Evolutionary conservation across 2,329 filamentous ascomycete genomes (phyloP).

Genomic region (Colletotrichum echinochloae): DNA sequence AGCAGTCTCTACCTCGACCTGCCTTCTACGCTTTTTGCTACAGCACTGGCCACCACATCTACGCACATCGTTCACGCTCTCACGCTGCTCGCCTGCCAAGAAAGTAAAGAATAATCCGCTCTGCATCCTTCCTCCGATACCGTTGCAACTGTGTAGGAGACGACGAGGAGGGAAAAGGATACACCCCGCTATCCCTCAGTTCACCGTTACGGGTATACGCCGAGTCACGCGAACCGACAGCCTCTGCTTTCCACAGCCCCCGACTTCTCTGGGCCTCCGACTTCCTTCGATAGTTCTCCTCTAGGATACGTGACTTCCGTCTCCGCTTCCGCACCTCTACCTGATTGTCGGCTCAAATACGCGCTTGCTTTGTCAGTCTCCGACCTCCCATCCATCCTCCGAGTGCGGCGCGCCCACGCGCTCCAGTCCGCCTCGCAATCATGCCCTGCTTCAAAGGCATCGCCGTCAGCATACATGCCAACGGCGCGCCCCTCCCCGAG

Average conservation of each 20-base stretch:
- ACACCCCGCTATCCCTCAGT: slow-evolving; percentile 10
- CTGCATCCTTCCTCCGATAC: not conserved
- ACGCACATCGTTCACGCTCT: not conserved
- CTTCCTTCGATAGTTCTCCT: not conserved
- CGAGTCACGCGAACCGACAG: slow-evolving; percentile 7
- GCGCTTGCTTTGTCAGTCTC: slow-evolving; percentile 2
- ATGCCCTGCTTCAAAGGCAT: slow-evolving; percentile 99
- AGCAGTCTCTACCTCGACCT: slow-evolving; percentile 8
- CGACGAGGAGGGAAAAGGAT: not conserved
- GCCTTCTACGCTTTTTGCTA: not conserved
- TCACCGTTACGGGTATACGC: not conserved
- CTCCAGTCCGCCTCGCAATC: slow-evolving; percentile 47
- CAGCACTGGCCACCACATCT: not conserved
- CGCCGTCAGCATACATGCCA: slow-evolving; percentile 94
- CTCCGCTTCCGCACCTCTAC: not conserved
- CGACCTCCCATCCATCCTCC: not conserved
- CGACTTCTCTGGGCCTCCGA: not conserved
- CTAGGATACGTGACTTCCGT: not conserved
- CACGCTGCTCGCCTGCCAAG: not conserved
- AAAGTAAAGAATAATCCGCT: not conserved
- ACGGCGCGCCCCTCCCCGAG: slow-evolving; percentile 85
- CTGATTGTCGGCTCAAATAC: not conserved
- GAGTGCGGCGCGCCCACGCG: slow-evolving; percentile 7
- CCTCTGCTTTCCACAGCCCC: not conserved
- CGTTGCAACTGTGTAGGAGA: not conserved